These are phyloP conservation scores for Rhizopogon salebrosus DNA, from an alignment of 768 basidiomycete species.

Conservation along the genomic window DNA sequence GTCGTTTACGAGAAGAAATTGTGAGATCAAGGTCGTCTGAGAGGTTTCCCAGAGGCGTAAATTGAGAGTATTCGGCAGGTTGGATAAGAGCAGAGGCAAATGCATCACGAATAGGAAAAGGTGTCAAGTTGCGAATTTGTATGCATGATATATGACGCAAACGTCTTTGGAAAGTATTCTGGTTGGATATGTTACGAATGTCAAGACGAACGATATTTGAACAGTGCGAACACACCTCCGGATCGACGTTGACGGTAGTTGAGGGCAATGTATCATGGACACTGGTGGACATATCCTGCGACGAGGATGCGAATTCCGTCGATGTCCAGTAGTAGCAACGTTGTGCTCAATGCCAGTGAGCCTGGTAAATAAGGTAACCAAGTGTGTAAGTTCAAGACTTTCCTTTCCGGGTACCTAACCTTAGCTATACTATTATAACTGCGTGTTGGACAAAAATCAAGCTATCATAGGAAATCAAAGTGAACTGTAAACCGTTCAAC, in stretches of 20 bases:
- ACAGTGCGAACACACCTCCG: not conserved
- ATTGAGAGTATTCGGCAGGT: conserved; percentile 59
- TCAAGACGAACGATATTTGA: no score
- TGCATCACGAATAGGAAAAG: conserved; percentile 71
- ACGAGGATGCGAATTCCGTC: not conserved
- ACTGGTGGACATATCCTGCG: conserved; percentile 15
- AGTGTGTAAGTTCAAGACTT: no score
- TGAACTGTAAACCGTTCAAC: no score
- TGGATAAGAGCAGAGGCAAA: conserved; percentile 70
- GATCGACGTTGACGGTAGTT: conserved; percentile 1
- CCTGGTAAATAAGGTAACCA: no score
- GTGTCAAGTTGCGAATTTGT: conserved; percentile 79
- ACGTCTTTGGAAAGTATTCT: conserved; percentile 46
- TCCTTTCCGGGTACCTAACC: no score
- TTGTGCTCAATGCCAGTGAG: no score
- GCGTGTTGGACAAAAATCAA: no score
- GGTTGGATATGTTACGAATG: not conserved
- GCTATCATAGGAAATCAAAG: no score
- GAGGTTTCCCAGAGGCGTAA: conserved; percentile 48
- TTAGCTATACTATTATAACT: no score
- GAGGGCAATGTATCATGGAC: conserved; percentile 13
- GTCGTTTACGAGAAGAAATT: conserved; percentile 48
- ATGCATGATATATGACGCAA: conserved; percentile 69
- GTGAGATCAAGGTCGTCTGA: conserved; percentile 71
- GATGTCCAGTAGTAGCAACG: no score